Conservation (phyloP, 345 rosid species). For the Luvunga scandens region DNA sequence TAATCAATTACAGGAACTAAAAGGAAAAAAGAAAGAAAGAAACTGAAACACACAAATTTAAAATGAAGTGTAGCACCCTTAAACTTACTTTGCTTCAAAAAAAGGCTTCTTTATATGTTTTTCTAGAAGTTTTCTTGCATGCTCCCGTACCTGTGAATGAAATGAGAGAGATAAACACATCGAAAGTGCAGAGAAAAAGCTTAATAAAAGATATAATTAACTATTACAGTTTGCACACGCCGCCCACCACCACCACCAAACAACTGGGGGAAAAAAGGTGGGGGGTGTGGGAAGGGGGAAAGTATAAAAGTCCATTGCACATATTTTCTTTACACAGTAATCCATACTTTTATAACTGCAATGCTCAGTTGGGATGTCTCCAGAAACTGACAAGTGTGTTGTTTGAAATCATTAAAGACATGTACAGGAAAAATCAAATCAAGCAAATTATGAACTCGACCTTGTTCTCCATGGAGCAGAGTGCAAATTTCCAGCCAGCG, state of each 20-base stretch:
- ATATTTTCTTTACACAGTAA: not conserved
- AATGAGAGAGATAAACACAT: slow-evolving; percentile 10
- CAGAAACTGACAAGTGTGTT: not conserved
- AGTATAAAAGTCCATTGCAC: not conserved
- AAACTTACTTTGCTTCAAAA: slow-evolving; percentile 64
- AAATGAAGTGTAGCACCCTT: not conserved
- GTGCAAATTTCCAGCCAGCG: slow-evolving; percentile 87
- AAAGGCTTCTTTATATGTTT: slow-evolving; percentile 80
- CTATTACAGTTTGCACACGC: not conserved
- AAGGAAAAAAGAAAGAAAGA: not conserved
- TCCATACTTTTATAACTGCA: not conserved
- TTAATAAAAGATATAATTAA: not conserved
- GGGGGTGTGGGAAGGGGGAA: too few species aligned
- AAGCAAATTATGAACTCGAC: slow-evolving; percentile 30
- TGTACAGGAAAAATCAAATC: not conserved
- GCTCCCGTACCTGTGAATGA: slow-evolving; percentile 71
- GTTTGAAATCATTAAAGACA: not conserved
- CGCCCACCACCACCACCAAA: not conserved
- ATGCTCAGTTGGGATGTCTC: not conserved
- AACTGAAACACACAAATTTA: not conserved
- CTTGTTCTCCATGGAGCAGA: slow-evolving; percentile 98
- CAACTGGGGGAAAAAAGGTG: too few species aligned
- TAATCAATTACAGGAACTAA: not conserved
- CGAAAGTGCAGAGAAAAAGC: not conserved
- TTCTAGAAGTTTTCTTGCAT: slow-evolving; percentile 93